Evolutionary conservation across 169 alveolate species (phyloP), one percentile per base, ranked within the genome.

Genomic region (Cryptosporidium parvum): DNA sequence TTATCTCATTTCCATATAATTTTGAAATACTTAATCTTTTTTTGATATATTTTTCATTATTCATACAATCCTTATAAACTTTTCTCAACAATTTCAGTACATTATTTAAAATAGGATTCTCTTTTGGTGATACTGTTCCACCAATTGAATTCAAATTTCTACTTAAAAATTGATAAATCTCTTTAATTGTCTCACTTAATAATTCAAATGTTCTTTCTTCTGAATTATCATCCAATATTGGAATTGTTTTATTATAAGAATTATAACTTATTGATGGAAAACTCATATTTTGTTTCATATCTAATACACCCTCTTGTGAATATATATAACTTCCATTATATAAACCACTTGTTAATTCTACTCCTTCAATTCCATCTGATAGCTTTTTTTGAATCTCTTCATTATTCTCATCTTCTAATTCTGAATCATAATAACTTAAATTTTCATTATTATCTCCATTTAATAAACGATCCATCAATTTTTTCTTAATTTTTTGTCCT

Each of bases 121-220:
- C 89, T 18, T 65, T 65, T 26, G 75, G 80, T 9, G 89, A 80
- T 3, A 62, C 44, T n/a, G 75, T 62, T 39, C 80, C 89, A 39
- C 89, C 89, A 10, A 29, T 39, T 3, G 59, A 44, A 12, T 35
- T 61, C 37, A 80, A 33, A 16, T 61, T 65, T 44, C 62, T 12
- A 23, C 52, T 80, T 33, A 80, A 45, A 62, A 80, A 80, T 29
- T 44, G 59, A 23, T 44, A 80, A n/a, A 80, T 80, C 44, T 80
- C 62, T 35, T 80, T 80, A 21, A 80, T 18, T 0, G 37, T 21
- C 8, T 42, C 69, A 33, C 89, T 65, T 1, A 80, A 23, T 8
- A 48, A 42, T 18, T 80, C 89, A 44, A 39, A 69, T 0, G 21
- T 18, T 29, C 61, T 69, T 21, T 44, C 61, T 6, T 69, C 84